A percentile compares a stretch with the other conserved stretches of the same genome.
phyloP scores from a whole-genome alignment of 2,329 filamentous ascomycete species.

The Paracorniculantispora psalliotae region DNA sequence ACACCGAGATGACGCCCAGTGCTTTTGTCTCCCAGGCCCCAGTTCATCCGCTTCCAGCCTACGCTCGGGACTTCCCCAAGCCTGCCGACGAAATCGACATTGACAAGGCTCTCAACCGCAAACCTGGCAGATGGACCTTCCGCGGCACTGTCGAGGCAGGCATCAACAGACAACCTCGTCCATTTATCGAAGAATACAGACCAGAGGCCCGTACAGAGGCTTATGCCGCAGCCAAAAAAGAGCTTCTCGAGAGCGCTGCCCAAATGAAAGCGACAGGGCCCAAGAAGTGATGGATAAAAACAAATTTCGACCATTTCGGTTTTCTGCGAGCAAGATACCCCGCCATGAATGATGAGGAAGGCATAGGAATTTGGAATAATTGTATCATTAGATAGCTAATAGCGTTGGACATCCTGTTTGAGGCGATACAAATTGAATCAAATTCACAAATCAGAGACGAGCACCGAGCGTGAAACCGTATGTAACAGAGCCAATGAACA shows the following conservation, averaged over 20 bases:
- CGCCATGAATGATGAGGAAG: background rate
- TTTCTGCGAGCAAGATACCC: background rate
- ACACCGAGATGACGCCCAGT: background rate
- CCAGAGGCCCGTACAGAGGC: constrained; percentile 31
- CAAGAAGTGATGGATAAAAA: constrained; percentile 18
- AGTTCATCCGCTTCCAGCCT: constrained; percentile 29
- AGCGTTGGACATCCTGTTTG: background rate
- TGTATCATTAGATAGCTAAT: background rate
- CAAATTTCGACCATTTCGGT: background rate
- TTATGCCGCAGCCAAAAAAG: constrained; percentile 43
- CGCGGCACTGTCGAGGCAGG: constrained; percentile 30
- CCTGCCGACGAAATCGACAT: constrained; percentile 36
- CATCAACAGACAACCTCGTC: constrained; percentile 18
- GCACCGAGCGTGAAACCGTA: constrained; percentile 74
- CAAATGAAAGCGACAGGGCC: constrained; percentile 16
- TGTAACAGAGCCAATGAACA: constrained; percentile 62
- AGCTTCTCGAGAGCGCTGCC: constrained; percentile 33
- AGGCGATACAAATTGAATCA: background rate
- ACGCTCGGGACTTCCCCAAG: constrained; percentile 36
- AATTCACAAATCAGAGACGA: constrained; percentile 19
- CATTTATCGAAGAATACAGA: constrained; percentile 20
- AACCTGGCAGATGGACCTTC: constrained; percentile 39
- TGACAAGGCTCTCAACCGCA: constrained; percentile 37
- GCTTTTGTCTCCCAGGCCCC: constrained; percentile 12
- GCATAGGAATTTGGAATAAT: background rate